Evolutionary conservation across 2,329 filamentous ascomycete species (phyloP).

Genomic region (Macrophomina phaseolina): DNA sequence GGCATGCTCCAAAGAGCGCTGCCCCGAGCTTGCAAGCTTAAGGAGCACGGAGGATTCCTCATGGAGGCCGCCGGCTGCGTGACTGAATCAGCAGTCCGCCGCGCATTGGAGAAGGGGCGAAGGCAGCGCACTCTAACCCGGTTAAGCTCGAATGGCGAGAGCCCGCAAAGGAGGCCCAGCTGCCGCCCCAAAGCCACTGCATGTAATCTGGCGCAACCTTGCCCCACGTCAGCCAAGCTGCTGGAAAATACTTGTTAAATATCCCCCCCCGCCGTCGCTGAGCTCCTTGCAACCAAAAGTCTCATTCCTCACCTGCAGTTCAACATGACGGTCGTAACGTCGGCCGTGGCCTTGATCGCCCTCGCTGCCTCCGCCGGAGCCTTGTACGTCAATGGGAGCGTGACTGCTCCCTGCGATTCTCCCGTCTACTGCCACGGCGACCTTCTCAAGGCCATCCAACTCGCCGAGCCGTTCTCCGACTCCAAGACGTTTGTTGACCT

Average conservation of each 20-base stretch:
- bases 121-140: background rate
- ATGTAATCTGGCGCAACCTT: slow-evolving; percentile 7
- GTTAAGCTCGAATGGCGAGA: background rate
- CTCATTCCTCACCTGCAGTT: background rate
- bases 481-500: slow-evolving; percentile 74
- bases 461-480: slow-evolving; percentile 68
- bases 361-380: slow-evolving; percentile 36
- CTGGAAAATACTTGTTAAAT: background rate
- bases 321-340: background rate
- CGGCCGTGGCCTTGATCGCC: background rate
- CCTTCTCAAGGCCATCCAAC: slow-evolving; percentile 65
- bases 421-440: slow-evolving; percentile 71
- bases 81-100: too few relatives aligned
- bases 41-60: too few relatives aligned
- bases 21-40: background rate
- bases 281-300: background rate
- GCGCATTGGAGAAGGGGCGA: background rate
- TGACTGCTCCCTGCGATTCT: slow-evolving; percentile 70
- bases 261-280: background rate
- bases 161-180: background rate
- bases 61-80: too few relatives aligned
- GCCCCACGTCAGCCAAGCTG: slow-evolving; percentile 18
- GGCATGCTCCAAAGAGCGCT: too few relatives aligned
- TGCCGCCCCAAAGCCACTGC: slow-evolving; percentile 1
- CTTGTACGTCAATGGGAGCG: slow-evolving; percentile 65